Percentiles rank a stretch among this genome's conserved stretches.
These are phyloP conservation scores for Rhinocladiella similis DNA, from an alignment of 2,329 filamentous ascomycete genomes.

Conservation along the genomic window DNA sequence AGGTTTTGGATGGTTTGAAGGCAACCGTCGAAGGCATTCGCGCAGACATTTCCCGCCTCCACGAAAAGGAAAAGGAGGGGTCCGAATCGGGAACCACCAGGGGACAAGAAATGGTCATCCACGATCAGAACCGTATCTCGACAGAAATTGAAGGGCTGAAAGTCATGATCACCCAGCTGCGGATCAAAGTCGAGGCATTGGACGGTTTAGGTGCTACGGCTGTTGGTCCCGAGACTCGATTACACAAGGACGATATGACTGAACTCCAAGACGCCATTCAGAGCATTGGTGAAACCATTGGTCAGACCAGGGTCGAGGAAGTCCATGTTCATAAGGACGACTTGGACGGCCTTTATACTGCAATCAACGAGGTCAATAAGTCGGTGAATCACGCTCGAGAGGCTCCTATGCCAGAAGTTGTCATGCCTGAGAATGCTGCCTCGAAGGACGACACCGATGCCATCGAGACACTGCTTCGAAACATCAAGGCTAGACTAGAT, in stretches of 20 bases:
- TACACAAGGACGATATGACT: conserved; percentile 50
- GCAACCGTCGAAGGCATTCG: conserved; percentile 75
- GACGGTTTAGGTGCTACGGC: conserved; percentile 55
- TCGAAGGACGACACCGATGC: conserved; percentile 84
- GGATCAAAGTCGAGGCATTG: conserved; percentile 79
- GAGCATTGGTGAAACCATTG: conserved; percentile 56
- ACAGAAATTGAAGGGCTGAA: conserved; percentile 86
- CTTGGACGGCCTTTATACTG: conserved; percentile 46
- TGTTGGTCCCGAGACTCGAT: conserved; percentile 39
- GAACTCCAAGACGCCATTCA: conserved; percentile 46
- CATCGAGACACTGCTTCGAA: conserved; percentile 85
- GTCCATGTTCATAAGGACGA: conserved; percentile 48
- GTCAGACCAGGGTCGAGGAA: conserved; percentile 21
- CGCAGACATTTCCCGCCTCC: conserved; percentile 75
- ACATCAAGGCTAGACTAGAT: conserved; percentile 84
- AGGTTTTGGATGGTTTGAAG: conserved; percentile 85
- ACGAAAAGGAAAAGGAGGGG: conserved; percentile 52
- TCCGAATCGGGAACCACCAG: conserved; percentile 54
- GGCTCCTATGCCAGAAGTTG: conserved; percentile 39
- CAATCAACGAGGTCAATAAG: conserved; percentile 56
- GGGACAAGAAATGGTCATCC: conserved; percentile 59
- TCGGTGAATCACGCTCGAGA: conserved; percentile 49
- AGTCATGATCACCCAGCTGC: conserved; percentile 75
- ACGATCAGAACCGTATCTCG: conserved; percentile 54
- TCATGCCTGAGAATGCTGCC: conserved; percentile 53